Evolutionary conservation across 2,329 filamentous ascomycete genomes (phyloP).

Genomic region (Myriosclerotinia scirpicola): DNA sequence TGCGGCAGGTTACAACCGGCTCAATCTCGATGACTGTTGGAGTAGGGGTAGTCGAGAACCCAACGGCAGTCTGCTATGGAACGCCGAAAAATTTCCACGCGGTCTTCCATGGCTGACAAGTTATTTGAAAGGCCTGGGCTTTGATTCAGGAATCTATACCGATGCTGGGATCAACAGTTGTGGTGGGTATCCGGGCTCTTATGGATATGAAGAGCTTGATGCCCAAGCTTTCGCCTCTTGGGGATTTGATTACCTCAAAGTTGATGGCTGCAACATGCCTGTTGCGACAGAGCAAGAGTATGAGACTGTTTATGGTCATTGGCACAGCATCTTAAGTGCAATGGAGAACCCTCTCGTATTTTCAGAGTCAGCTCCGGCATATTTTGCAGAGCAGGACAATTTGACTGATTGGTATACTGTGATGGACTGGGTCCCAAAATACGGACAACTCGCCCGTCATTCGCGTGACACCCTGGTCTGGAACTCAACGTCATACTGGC

Average conservation of each 20-base stretch:
- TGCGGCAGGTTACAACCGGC: slow-evolving; percentile 55
- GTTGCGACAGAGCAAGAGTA: slow-evolving; percentile 43
- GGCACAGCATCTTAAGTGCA: slow-evolving; percentile 44
- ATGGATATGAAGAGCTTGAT: slow-evolving; percentile 58
- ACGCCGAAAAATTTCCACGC: slow-evolving; percentile 55
- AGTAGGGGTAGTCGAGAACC: slow-evolving; percentile 47
- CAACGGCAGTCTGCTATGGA: slow-evolving; percentile 47
- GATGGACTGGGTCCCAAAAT: slow-evolving; percentile 45
- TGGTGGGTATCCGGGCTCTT: slow-evolving; percentile 56
- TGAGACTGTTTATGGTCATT: slow-evolving; percentile 44
- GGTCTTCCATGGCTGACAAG: slow-evolving; percentile 57
- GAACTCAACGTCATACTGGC: slow-evolving; percentile 35
- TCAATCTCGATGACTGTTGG: slow-evolving; percentile 66
- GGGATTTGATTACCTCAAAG: slow-evolving; percentile 61
- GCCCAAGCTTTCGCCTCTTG: slow-evolving; percentile 54
- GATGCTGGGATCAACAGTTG: slow-evolving; percentile 50
- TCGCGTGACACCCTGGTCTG: slow-evolving; percentile 38
- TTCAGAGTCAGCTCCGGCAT: slow-evolving; percentile 47
- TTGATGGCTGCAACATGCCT: slow-evolving; percentile 55
- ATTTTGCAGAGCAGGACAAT: slow-evolving; percentile 50
- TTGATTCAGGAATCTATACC: slow-evolving; percentile 65
- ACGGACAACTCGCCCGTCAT: slow-evolving; percentile 44
- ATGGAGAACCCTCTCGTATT: slow-evolving; percentile 39
- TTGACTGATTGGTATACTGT: slow-evolving; percentile 47
- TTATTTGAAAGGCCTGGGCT: slow-evolving; percentile 55